A percentile compares a stretch with the other conserved stretches of the same genome.
These are phyloP conservation scores for Cymbidium sinense DNA, from an alignment of 106 monocot species.

Conservation along the genomic window DNA sequence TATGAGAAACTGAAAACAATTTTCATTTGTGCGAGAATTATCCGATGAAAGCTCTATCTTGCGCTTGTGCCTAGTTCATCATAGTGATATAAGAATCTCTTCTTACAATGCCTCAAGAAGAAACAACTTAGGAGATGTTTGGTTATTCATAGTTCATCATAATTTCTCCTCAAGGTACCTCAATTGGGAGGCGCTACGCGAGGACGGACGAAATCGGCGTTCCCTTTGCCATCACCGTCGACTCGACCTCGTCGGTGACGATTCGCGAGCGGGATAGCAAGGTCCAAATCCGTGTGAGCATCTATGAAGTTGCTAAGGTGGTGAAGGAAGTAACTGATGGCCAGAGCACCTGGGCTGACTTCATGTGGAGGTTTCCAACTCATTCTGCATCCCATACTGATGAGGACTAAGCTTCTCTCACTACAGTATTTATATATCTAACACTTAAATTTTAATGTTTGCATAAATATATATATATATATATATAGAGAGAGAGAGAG, in stretches of 20 bases:
- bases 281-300: slow-evolving; percentile 75
- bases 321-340: slow-evolving; percentile 80
- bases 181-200: slow-evolving; percentile 66
- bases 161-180: slow-evolving; percentile 39
- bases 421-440: too few relatives aligned
- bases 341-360: slow-evolving; percentile 82
- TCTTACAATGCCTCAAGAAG: too few relatives aligned
- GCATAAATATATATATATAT: too few relatives aligned
- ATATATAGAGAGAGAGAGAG: too few relatives aligned
- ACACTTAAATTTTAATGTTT: too few relatives aligned
- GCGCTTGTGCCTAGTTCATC: too few relatives aligned
- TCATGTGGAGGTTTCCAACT: slow-evolving; percentile 71
- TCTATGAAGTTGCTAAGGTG: slow-evolving; percentile 65
- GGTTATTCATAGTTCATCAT: too few relatives aligned
- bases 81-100: too few relatives aligned
- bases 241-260: slow-evolving; percentile 50
- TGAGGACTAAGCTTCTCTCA: neutral
- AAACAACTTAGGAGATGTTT: too few relatives aligned
- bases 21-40: too few relatives aligned
- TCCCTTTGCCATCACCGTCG: slow-evolving; percentile 66
- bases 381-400: slow-evolving; percentile 3
- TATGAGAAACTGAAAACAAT: too few relatives aligned
- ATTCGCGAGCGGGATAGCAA: slow-evolving; percentile 87
- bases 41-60: too few relatives aligned
- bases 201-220: slow-evolving; percentile 20